Conservation (phyloP, 805 yeast genomes). For the Brettanomyces naardenensis region DNA sequence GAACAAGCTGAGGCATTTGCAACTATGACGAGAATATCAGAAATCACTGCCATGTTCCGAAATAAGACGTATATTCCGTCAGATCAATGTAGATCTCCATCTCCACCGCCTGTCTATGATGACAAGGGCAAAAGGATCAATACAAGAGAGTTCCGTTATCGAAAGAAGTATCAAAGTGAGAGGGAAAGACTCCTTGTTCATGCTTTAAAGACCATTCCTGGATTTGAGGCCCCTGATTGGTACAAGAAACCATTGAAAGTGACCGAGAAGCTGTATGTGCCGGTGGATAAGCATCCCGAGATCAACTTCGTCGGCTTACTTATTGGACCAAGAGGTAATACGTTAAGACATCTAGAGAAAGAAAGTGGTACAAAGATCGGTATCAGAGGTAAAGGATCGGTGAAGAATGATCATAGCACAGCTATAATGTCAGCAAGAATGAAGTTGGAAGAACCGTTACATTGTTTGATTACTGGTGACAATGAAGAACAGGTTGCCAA, state of each 20-base stretch:
- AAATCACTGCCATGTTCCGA: slow-evolving; percentile 55
- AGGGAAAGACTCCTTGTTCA: slow-evolving; percentile 70
- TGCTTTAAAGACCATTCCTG: slow-evolving; percentile 66
- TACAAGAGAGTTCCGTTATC: slow-evolving; percentile 66
- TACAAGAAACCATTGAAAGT: slow-evolving; percentile 59
- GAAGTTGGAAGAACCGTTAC: slow-evolving; percentile 74
- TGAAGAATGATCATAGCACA: slow-evolving; percentile 76
- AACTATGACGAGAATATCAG: slow-evolving; percentile 67
- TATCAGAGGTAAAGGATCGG: slow-evolving; percentile 92
- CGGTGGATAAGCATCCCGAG: slow-evolving; percentile 80
- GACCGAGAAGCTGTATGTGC: slow-evolving; percentile 76
- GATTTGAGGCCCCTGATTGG: slow-evolving; percentile 72
- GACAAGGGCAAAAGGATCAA: slow-evolving; percentile 74
- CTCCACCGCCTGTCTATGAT: slow-evolving; percentile 93
- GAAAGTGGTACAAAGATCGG: slow-evolving; percentile 86
- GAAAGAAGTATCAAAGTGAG: slow-evolving; percentile 63
- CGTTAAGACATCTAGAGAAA: slow-evolving; percentile 70
- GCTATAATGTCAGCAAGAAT: slow-evolving; percentile 39
- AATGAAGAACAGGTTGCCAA: slow-evolving; percentile 65
- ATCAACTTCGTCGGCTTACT: slow-evolving; percentile 88
- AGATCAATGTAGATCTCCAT: slow-evolving; percentile 51
- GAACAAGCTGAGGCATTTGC: slow-evolving; percentile 80
- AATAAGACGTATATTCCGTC: slow-evolving; percentile 46
- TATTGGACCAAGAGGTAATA: slow-evolving; percentile 94
- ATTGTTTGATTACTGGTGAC: slow-evolving; percentile 81